Base-by-base conservation (phyloP, 331 rosid genomes). In the Acacia pycnantha region DNA sequence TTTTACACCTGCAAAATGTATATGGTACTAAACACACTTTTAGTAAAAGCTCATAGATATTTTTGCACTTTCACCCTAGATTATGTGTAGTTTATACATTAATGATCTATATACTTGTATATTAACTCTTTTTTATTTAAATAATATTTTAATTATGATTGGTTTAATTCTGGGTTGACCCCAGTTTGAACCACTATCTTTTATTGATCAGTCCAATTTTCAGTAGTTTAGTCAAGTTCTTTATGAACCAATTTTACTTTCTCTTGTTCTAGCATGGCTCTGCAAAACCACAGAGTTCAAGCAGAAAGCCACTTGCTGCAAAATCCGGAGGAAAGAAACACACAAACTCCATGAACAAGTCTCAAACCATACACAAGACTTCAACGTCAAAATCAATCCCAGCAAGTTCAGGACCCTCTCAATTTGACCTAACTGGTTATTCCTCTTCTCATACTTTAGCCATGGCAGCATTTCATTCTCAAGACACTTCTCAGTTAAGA, bases 251-350 rank as follows among this genome's bases (percentile, higher is more conserved):
- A 21, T 85, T 82, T 62, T 72, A 43, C 33, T 51, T 41, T 65
- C 15, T 68, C 76, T 35, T 85, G 77, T 79, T 59, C 70, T 87
- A 86, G 78, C 89, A 84, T 88, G 92, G 82, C 54, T 85, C 78
- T 72, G 77, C 83, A 21, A 89, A 87, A 83, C 73, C 86, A 65
- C 77, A 89, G 54, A 89, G 76, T 70, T 68, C 74, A 27, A 71
- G 76, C 64, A 83, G 87, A 41, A 90, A 78, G 68, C 68, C 81
- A 11, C 27, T 43, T 77, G 61, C 89, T 26, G 69, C 79, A n/a
- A 94, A 89, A 90, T 65, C 90, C 54, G 87, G 43, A 79, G 88
- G 84, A 65, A 94, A 86, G 83, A 94, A 85, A 76, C 87, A 66
- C 26, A 13, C 70, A 58, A 87, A 68, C 85, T 64, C 80, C 6